Conservation (phyloP, 1,284 basidiomycete species). For the Pterulicium gracile region DNA sequence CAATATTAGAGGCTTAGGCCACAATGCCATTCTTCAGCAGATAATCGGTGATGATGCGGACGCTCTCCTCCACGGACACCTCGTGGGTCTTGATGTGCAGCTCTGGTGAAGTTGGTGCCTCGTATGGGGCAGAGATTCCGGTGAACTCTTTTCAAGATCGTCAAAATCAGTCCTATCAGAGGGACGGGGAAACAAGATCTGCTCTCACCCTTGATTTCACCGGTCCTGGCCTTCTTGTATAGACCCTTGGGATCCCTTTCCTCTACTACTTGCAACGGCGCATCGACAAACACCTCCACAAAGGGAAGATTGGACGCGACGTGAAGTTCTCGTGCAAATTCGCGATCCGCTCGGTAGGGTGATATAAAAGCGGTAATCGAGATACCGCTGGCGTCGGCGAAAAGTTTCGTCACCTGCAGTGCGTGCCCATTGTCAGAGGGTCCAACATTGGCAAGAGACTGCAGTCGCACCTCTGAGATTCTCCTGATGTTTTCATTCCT, state of each 20-base stretch:
- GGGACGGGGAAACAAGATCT: conserved; percentile 8
- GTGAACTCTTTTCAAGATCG: conserved; percentile 75
- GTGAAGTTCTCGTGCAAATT: conserved; percentile 80
- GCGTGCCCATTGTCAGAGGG: conserved; percentile 8
- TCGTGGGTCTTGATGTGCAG: conserved; percentile 90
- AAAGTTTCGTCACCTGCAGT: conserved; percentile 82
- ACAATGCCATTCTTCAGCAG: too few relatives aligned
- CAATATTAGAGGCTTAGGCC: too few relatives aligned
- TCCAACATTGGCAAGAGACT: conserved; percentile 2
- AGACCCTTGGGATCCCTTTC: conserved; percentile 93
- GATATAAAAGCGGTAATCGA: conserved; percentile 97
- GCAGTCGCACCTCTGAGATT: conserved; percentile 76
- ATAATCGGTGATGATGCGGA: conserved; percentile 77
- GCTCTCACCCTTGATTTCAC: conserved; percentile 98
- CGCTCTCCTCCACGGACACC: conserved; percentile 70
- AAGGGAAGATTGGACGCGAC: conserved; percentile 67
- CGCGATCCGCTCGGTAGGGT: conserved; percentile 87
- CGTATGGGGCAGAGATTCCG: conserved; percentile 95
- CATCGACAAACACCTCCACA: conserved; percentile 93
- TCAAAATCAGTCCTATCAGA: not conserved
- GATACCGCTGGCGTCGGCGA: conserved; percentile 81
- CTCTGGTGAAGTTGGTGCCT: conserved; percentile 79
- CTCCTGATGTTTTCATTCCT: conserved; percentile 96
- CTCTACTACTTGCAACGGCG: conserved; percentile 84
- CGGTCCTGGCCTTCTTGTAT: conserved; percentile 94